A percentile compares a stretch with the other conserved stretches of the same genome.
Conservation (phyloP, 2,329 filamentous ascomycete species). For the Canariomyces notabilis region DNA sequence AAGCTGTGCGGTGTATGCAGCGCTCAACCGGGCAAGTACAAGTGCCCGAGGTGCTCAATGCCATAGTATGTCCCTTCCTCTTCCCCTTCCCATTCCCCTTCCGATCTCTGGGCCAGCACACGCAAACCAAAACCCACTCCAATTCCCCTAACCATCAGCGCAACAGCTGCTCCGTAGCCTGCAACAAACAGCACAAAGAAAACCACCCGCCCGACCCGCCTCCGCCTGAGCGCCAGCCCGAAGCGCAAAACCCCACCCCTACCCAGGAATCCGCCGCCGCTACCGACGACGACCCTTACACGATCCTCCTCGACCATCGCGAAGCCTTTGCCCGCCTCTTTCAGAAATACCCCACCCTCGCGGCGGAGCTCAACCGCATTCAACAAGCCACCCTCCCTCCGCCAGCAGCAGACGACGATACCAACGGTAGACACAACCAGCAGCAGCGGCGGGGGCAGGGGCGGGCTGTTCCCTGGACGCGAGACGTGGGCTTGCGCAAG, state of each 20-base stretch:
- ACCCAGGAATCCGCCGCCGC: slow-evolving; percentile 14
- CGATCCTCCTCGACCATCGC: slow-evolving; percentile 45
- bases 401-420: slow-evolving; percentile 27
- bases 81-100: neutral
- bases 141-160: slow-evolving; percentile 25
- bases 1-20: slow-evolving; percentile 53
- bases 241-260: slow-evolving; percentile 31
- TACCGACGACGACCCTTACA: slow-evolving; percentile 40
- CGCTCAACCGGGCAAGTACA: slow-evolving; percentile 52
- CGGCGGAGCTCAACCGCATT: slow-evolving; percentile 43
- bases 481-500: slow-evolving; percentile 52
- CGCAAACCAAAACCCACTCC: too few species aligned
- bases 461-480: slow-evolving; percentile 42
- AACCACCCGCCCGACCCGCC: slow-evolving; percentile 42
- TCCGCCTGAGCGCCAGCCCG: too few species aligned
- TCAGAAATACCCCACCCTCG: slow-evolving; percentile 47
- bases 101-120: too few species aligned
- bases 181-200: slow-evolving; percentile 36
- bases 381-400: slow-evolving; percentile 46
- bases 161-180: slow-evolving; percentile 55
- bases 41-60: slow-evolving; percentile 54
- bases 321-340: slow-evolving; percentile 48
- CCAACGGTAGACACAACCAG: slow-evolving; percentile 25
- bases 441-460: slow-evolving; percentile 24
- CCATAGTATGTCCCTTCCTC: slow-evolving; percentile 49